Percentiles rank a stretch among this genome's conserved stretches.
These are phyloP conservation scores for Geotrichum siamense DNA, from an alignment of 1,139 yeast species.

Conservation along the genomic window DNA sequence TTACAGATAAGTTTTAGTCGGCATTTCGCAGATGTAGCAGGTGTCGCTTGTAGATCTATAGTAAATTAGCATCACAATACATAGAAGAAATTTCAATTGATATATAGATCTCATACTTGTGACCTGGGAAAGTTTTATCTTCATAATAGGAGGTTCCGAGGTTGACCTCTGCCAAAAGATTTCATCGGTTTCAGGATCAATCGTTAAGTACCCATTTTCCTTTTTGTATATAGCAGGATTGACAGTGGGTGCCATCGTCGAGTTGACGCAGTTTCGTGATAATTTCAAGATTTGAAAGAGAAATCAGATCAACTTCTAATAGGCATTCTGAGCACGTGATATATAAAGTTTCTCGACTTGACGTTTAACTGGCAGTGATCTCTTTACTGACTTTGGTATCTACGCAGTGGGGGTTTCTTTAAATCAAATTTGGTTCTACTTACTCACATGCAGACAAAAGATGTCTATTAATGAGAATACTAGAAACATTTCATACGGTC, in stretches of 20 bases:
- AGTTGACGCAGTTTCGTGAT: too few relatives aligned
- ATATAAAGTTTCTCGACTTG: too few relatives aligned
- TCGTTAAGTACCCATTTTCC: conserved; percentile 24
- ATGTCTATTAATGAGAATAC: too few relatives aligned
- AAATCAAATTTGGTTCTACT: too few relatives aligned
- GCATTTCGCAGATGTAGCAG: conserved; percentile 62
- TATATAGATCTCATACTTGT: conserved; percentile 15
- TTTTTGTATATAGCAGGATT: conserved; percentile 29
- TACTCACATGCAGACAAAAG: too few relatives aligned
- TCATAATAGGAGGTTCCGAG: conserved; percentile 19
- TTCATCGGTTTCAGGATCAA: conserved; percentile 22
- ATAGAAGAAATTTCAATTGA: neutral
- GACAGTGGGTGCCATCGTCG: conserved; percentile 15
- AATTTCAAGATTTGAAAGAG: too few relatives aligned
- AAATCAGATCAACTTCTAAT: too few relatives aligned
- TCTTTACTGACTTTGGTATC: too few relatives aligned
- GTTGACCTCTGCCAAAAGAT: conserved; percentile 24
- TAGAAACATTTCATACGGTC: too few relatives aligned
- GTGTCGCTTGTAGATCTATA: conserved; percentile 65
- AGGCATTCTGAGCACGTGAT: too few relatives aligned
- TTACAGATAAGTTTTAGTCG: conserved; percentile 48
- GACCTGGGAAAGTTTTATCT: conserved; percentile 19
- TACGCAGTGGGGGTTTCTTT: too few relatives aligned
- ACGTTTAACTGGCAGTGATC: too few relatives aligned
- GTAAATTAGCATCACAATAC: neutral